Percentiles rank a stretch among this genome's conserved stretches.
Conservation (phyloP, 352 stramenopile genomes). For the Phytophthora cajani region DNA sequence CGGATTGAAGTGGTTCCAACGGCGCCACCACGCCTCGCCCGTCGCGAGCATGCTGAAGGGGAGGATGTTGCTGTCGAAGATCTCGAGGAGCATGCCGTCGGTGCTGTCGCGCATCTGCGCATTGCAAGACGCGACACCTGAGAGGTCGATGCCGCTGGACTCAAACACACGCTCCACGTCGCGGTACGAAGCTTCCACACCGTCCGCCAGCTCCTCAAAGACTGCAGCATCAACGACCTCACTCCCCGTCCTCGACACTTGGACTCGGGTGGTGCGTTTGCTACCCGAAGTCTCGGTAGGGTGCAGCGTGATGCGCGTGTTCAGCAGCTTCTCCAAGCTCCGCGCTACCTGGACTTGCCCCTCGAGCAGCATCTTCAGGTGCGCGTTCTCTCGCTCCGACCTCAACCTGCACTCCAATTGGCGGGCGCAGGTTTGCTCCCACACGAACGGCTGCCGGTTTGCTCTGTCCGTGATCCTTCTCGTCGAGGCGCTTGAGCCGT, state of each 20-base stretch:
- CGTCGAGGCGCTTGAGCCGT: not conserved
- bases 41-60: conserved; percentile 45
- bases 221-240: conserved; percentile 25
- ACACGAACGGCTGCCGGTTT: conserved; percentile 18
- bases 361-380: conserved; percentile 32
- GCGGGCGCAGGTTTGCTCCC: conserved; percentile 26
- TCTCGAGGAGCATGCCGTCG: conserved; percentile 45
- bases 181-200: conserved; percentile 34
- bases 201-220: conserved; percentile 35
- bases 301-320: conserved; percentile 16
- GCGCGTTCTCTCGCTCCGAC: conserved; percentile 35
- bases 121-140: conserved; percentile 28
- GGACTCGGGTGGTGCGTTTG: conserved; percentile 26
- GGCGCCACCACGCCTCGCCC: conserved; percentile 45
- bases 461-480: not conserved
- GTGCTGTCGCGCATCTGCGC: conserved; percentile 32
- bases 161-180: conserved; percentile 43
- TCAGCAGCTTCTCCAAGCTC: conserved; percentile 38
- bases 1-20: conserved; percentile 49
- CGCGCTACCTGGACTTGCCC: conserved; percentile 30
- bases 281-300: conserved; percentile 26
- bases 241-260: conserved; percentile 25
- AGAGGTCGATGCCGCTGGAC: conserved; percentile 20
- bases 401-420: conserved; percentile 24
- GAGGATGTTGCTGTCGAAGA: conserved; percentile 49